phyloP scores from a whole-genome alignment of 163 green algal species.

The Picocystis sp. region DNA sequence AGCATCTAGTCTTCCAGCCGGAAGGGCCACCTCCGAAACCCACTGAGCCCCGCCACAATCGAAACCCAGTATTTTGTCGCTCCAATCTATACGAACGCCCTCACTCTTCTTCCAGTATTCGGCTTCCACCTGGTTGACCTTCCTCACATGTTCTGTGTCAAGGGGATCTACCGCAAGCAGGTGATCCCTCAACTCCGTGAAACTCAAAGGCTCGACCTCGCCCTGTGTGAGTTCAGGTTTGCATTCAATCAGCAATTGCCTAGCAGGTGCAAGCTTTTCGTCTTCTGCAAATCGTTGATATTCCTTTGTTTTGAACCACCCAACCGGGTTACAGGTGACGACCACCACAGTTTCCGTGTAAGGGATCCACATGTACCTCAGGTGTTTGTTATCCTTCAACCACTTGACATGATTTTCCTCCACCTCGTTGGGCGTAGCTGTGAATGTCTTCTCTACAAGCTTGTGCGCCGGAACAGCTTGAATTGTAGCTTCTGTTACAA shows the following conservation, averaged over 20 bases:
- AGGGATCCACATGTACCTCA: conserved; percentile 95
- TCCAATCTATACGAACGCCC: conserved; percentile 49
- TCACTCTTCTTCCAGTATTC: conserved; percentile 51
- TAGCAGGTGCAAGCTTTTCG: conserved; percentile 17
- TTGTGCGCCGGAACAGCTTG: conserved; percentile 55
- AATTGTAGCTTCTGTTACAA: conserved; percentile 69
- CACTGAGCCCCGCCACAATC: conserved; percentile 96
- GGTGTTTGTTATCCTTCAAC: conserved; percentile 63
- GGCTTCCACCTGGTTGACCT: conserved; percentile 67
- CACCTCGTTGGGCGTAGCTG: conserved; percentile 37
- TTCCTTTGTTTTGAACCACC: background rate
- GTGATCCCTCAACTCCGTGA: conserved; percentile 53
- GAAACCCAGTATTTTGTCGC: conserved; percentile 85
- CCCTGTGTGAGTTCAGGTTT: too few species aligned
- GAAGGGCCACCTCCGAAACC: conserved; percentile 83
- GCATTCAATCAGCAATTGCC: too few species aligned
- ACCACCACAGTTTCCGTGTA: conserved; percentile 85
- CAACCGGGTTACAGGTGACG: conserved; percentile 52
- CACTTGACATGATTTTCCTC: conserved; percentile 41
- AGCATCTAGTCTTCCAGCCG: conserved; percentile 21
- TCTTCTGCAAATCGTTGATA: conserved; percentile 10
- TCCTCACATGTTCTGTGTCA: conserved; percentile 43
- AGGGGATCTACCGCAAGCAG: conserved; percentile 63
- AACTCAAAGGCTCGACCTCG: background rate
- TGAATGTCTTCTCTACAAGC: conserved; percentile 73